A percentile compares a stretch with the other conserved stretches of the same genome.
Conservation (phyloP, 148 eudicot genomes). For the Rhododendron vialii region DNA sequence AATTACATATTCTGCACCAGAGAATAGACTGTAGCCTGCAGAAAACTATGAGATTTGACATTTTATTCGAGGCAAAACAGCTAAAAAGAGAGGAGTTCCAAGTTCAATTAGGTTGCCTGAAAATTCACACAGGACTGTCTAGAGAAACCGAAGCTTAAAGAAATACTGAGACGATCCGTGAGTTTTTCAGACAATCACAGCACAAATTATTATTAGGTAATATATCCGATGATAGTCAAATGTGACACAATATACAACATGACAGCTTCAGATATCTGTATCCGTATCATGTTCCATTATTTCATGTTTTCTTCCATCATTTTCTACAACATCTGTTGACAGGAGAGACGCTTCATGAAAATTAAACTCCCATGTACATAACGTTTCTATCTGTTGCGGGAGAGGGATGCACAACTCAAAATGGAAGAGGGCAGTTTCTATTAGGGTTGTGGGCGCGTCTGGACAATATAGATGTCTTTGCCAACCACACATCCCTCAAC, state of each 20-base stretch:
- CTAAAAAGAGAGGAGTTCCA: not conserved
- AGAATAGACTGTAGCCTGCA: not conserved
- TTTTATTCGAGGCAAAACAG: not conserved
- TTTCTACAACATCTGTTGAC: not conserved
- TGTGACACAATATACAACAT: not conserved
- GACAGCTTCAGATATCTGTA: not conserved
- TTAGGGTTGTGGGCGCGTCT: constrained; percentile 82
- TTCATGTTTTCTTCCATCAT: not conserved
- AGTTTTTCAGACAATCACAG: not conserved
- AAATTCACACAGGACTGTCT: not conserved
- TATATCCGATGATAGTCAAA: not conserved
- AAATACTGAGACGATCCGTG: not conserved
- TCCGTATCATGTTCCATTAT: not conserved
- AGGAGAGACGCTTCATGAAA: not conserved
- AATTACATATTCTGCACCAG: not conserved
- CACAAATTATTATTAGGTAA: not conserved
- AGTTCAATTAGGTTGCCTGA: not conserved
- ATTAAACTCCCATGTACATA: not conserved
- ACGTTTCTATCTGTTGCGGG: not conserved
- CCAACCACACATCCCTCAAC: constrained; percentile 95
- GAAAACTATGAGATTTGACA: not conserved
- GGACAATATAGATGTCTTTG: constrained; percentile 68
- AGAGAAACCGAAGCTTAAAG: not conserved
- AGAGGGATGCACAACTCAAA: not conserved
- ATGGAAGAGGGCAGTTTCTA: not conserved